phyloP scores from a whole-genome alignment of 2,329 filamentous ascomycete species.

The Huntiella savannae region DNA sequence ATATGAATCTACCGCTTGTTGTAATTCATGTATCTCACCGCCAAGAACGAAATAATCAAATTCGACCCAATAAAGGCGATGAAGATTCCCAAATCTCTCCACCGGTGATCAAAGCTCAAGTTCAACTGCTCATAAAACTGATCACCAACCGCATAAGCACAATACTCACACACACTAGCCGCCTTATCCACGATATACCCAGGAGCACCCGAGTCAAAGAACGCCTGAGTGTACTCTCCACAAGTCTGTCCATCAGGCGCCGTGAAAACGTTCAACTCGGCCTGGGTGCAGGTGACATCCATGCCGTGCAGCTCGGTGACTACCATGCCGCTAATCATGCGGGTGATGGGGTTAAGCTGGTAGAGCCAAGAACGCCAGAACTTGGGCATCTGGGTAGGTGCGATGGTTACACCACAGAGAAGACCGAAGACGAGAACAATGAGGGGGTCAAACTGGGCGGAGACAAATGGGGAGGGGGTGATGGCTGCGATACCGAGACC shows the following conservation, averaged over 20 bases:
- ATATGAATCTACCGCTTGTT: constrained; percentile 17
- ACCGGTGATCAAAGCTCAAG: constrained; percentile 48
- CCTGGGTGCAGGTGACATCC: constrained; percentile 37
- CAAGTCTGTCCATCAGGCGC: constrained; percentile 49
- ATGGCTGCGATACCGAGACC: constrained; percentile 59
- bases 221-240: constrained; percentile 54
- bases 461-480: constrained; percentile 62
- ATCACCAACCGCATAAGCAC: constrained; percentile 61
- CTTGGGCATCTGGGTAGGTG: constrained; percentile 53
- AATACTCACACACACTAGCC: constrained; percentile 57
- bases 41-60: constrained; percentile 38
- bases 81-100: constrained; percentile 70
- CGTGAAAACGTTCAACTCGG: constrained; percentile 49
- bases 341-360: constrained; percentile 65
- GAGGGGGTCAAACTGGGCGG: constrained; percentile 63
- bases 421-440: constrained; percentile 66
- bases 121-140: constrained; percentile 55
- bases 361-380: constrained; percentile 73
- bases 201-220: constrained; percentile 46
- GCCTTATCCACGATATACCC: constrained; percentile 51
- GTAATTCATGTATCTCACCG: constrained; percentile 34
- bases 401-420: constrained; percentile 77
- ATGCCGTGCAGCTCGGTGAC: constrained; percentile 55
- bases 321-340: constrained; percentile 62
- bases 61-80: constrained; percentile 61